Base-by-base conservation (phyloP, 1,284 basidiomycete species). In the Agaricales sp. region DNA sequence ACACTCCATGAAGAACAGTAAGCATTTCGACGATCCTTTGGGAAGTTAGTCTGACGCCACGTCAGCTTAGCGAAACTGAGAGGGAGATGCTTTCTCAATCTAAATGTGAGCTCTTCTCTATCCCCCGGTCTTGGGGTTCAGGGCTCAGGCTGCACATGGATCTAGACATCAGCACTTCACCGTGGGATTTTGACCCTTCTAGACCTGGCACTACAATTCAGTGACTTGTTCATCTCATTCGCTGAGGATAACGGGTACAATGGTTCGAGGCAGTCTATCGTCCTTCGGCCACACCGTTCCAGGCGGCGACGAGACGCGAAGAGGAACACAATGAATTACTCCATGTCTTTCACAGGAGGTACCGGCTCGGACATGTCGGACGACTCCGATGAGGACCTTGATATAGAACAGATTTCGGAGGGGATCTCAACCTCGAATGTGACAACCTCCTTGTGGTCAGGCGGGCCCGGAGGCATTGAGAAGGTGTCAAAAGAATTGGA, bases 171-270 rank as follows among this genome's bases (percentile, higher is more conserved):
- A 1, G 70, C 79, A 8, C 66, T 89, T 13, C 76, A 80, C 57
- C 75, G 76, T 48, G 73, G 79, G 12, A 74, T 92, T 43, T 54
- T 82, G 20, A 78, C 78, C 3, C 75, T 90, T 49, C 70, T 92
- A 35, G 85, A 91, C 61, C 78, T 89, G 67, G 74, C 77, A 30
- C 64, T 88, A 2, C 73, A 78, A 53, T 86, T 91, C 60, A 76
- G 72, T 53, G 74, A 80, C 45, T 68, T 73, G 48, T 85, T 87
- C 57, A 65, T 74, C 19, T 64, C 78, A 0, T 78, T 80, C 56
- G 70, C 76, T 8, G 80, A 78, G 2, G 73, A 80, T 56, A 72
- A 69, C 8, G 30, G n/a, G 8, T 8, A 35, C 11, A n/a, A 35
- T 35, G 30, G 30, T 35, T 35, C 30, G 30, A 8, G 30, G 30